Conservation (phyloP, 306 rosid genomes). For the Purshia tridentata region DNA sequence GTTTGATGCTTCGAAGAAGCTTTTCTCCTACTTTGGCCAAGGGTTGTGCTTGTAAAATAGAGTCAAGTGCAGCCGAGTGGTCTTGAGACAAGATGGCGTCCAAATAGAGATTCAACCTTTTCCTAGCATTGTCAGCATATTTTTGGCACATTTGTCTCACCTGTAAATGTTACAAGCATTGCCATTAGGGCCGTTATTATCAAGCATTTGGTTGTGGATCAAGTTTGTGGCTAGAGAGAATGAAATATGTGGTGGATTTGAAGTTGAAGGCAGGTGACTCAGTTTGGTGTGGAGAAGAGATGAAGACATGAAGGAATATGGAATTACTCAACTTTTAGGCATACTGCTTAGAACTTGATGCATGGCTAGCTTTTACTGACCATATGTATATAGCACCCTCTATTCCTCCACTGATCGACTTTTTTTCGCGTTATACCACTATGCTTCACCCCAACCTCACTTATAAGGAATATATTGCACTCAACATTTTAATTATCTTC, state of each 20-base stretch:
- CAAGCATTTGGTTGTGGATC: no score
- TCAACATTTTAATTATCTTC: no score
- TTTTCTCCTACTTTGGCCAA: conserved; percentile 49
- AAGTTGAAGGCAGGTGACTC: neutral
- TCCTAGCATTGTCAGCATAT: conserved; percentile 45
- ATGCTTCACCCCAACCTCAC: no score
- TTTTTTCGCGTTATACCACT: neutral
- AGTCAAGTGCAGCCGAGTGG: conserved; percentile 31
- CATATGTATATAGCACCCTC: neutral
- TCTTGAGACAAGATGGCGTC: conserved; percentile 48
- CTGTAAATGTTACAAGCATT: conserved; percentile 36
- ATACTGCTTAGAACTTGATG: neutral
- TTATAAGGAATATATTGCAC: no score
- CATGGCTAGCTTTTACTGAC: no score
- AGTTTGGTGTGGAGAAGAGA: neutral
- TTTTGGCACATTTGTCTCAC: conserved; percentile 35
- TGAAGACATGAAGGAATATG: neutral
- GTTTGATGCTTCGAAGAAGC: conserved; percentile 39
- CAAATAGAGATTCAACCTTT: conserved; percentile 44
- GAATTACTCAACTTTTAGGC: neutral
- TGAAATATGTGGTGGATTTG: no score
- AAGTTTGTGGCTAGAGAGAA: no score
- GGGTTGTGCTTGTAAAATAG: conserved; percentile 40
- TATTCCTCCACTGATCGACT: conserved; percentile 1
- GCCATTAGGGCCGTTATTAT: neutral